Base-by-base conservation (phyloP, 2,329 filamentous ascomycete genomes). In the Botrytis squamosa region DNA sequence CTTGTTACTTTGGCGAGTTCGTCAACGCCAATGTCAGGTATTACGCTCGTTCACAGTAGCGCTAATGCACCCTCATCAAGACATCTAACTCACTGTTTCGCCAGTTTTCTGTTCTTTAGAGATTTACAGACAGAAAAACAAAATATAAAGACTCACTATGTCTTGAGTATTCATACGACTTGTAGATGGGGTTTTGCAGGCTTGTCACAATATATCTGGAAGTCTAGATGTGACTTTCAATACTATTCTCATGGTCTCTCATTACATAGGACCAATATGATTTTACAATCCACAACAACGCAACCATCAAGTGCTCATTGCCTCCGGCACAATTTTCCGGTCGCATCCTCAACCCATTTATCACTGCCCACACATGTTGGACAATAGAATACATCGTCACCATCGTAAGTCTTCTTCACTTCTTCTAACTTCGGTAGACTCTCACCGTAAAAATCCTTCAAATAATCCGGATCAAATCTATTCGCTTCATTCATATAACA, bases 401-500 rank as follows among this genome's bases (percentile, higher is more conserved):
- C 81, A 76, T 84, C 83, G 55, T 81, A 80, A 70, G 78, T 79
- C 16, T 74, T 77, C 80, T 84, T 84, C 12, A 81, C 76, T 22
- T 68, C 74, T 25, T 81, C 75, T n/a, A 83, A 79, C 16, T 75
- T 71, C 3, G 74, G 62, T 63, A 83, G 82, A 73, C 80, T 81
- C 10, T 70, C 49, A 3, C 83, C 83, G 76, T 82, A 84, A 71
- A 84, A 84, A 3, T 80, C 76, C 49, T 79, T 3, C 10, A 77
- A 76, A 46, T 78, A 82, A 42, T 82, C 74, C 3, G 81, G 80
- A 70, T 84, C 81, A 33, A 81, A 75, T 1, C 79, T 71, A 75
- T 84, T 81, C 20, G 80, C 84, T 76, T 85, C 84, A 71, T 85
- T 85, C 77, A 84, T 81, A 76, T 85, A 85, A 5, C 80, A 80